Percentiles rank a stretch among this genome's conserved stretches.
Conservation (phyloP, 768 basidiomycete genomes). For the Cystofilobasidium capitatum region DNA sequence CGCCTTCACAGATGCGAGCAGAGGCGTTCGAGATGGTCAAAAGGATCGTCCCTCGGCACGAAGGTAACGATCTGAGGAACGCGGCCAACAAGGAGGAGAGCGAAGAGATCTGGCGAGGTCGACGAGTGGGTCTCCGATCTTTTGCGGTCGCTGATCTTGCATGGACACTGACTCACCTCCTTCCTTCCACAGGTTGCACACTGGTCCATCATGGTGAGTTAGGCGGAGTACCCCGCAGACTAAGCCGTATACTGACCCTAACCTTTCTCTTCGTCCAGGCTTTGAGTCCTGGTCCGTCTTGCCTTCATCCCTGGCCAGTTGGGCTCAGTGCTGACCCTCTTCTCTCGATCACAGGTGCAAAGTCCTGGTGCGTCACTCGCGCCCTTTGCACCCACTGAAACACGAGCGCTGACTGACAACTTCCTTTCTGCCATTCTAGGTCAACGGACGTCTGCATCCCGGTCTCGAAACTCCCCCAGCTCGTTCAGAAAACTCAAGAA, state of each 20-base stretch:
- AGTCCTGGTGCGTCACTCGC: neutral
- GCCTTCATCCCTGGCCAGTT: too few relatives aligned
- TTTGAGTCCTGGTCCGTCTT: too few relatives aligned
- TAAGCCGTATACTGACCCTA: neutral
- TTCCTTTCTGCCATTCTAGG: neutral
- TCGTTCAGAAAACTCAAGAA: conserved; percentile 60
- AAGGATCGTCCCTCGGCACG: conserved; percentile 21
- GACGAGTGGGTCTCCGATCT: neutral
- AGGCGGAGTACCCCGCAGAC: neutral
- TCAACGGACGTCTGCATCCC: conserved; percentile 39
- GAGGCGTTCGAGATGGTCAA: conserved; percentile 16
- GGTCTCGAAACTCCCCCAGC: conserved; percentile 39
- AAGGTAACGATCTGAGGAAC: conserved; percentile 16
- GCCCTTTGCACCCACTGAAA: too few relatives aligned
- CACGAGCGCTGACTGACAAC: neutral
- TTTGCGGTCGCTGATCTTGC: neutral
- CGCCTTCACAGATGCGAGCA: conserved; percentile 14
- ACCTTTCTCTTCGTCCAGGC: too few relatives aligned
- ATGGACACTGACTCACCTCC: neutral
- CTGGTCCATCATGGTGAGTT: conserved; percentile 20
- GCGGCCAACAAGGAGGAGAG: conserved; percentile 13
- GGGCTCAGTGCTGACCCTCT: too few relatives aligned
- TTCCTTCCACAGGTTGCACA: conserved; percentile 7
- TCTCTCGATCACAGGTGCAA: too few relatives aligned
- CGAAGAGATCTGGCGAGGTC: conserved; percentile 24